phyloP scores from a whole-genome alignment of 1,139 yeast species.

The Kurtzmaniella natalensis region DNA sequence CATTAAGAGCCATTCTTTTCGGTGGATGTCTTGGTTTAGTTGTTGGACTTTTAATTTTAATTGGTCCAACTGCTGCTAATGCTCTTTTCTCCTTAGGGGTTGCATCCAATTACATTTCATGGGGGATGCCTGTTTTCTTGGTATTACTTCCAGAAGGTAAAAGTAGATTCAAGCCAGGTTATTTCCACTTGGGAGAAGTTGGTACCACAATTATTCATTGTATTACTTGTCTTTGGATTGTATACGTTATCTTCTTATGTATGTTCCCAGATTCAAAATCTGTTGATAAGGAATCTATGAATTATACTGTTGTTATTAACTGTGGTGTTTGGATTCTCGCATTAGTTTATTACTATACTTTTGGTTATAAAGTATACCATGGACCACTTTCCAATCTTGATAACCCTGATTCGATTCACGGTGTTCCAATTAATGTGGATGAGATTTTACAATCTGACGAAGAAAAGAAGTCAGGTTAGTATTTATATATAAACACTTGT shows the following conservation, averaged over 20 bases:
- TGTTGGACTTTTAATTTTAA: constrained; percentile 14
- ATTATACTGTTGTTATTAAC: constrained; percentile 32
- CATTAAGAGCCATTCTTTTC: constrained; percentile 16
- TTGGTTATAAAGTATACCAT: constrained; percentile 26
- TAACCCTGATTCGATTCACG: constrained; percentile 2
- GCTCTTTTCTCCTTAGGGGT: constrained; percentile 40
- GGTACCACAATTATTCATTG: constrained; percentile 34
- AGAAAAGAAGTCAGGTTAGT: not conserved
- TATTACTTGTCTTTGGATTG: constrained; percentile 25
- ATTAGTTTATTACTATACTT: constrained; percentile 22
- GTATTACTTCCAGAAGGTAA: constrained; percentile 39
- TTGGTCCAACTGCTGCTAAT: constrained; percentile 30
- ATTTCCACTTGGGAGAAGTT: constrained; percentile 54
- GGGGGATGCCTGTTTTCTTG: constrained; percentile 39
- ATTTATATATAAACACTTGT: too few relatives aligned
- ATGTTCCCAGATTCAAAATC: constrained; percentile 34
- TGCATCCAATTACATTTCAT: constrained; percentile 40
- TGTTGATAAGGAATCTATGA: constrained; percentile 30
- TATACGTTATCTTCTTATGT: constrained; percentile 28
- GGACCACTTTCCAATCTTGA: constrained; percentile 36
- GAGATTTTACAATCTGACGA: constrained; percentile 1
- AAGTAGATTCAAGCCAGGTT: constrained; percentile 54
- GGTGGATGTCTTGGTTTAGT: constrained; percentile 13
- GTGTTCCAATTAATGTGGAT: constrained; percentile 1
- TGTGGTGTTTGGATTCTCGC: constrained; percentile 33